phyloP scores from a whole-genome alignment of 805 yeast species.

The Jamesozyma spencerorum region DNA sequence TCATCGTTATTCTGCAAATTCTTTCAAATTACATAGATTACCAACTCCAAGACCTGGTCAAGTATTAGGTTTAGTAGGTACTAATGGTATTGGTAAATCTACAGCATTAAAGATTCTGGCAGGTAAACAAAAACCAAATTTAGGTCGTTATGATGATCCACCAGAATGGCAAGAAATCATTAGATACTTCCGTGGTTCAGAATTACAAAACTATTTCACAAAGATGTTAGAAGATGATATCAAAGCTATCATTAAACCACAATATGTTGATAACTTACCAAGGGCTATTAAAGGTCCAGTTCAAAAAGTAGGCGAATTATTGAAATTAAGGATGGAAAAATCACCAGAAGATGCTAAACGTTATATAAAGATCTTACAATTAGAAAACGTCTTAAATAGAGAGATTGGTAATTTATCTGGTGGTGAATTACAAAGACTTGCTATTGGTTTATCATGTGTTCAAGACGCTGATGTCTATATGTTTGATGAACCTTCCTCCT shows the following conservation, averaged over 20 bases:
- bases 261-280: conserved; percentile 95
- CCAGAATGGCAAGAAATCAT: conserved; percentile 96
- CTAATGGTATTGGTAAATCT: conserved; percentile 98
- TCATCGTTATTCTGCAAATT: conserved; percentile 95
- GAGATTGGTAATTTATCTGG: conserved; percentile 88
- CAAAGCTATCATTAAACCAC: conserved; percentile 97
- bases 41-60: conserved; percentile 99
- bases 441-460: conserved; percentile 94
- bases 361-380: conserved; percentile 62
- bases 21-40: conserved; percentile 91
- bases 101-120: conserved; percentile 95
- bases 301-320: conserved; percentile 74
- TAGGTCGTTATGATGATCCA: conserved; percentile 90
- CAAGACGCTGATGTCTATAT: conserved; percentile 92
- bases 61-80: conserved; percentile 94
- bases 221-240: conserved; percentile 88
- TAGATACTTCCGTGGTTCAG: conserved; percentile 89
- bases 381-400: conserved; percentile 68
- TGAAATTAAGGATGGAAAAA: conserved; percentile 71
- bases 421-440: conserved; percentile 98
- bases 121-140: conserved; percentile 94
- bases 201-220: conserved; percentile 91
- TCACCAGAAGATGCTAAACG: conserved; percentile 49
- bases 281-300: conserved; percentile 89
- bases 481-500: conserved; percentile 99